Conservation (phyloP, 768 basidiomycete species). For the Coprinopsis strossmayeri region DNA sequence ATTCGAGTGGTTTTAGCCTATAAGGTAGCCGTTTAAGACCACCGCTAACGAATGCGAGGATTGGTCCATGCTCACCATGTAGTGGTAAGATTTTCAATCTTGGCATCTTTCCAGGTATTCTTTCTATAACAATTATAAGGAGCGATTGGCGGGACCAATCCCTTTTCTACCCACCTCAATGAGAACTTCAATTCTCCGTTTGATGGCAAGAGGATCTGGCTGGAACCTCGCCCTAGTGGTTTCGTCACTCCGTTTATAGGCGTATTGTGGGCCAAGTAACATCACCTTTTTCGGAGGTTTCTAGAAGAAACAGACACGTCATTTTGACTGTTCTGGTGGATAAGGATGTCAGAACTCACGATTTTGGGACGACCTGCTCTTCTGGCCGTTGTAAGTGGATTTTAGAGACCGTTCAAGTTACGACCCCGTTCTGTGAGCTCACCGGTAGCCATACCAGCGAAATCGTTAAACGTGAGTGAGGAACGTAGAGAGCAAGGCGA, state of each 20-base stretch:
- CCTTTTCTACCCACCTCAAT: conserved; percentile 65
- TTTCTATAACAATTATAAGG: conserved; percentile 39
- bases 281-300: conserved; percentile 42
- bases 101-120: conserved; percentile 92
- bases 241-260: conserved; percentile 86
- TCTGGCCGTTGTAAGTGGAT: conserved; percentile 17
- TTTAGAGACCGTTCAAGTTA: too few species aligned
- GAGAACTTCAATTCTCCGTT: conserved; percentile 87
- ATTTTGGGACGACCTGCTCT: conserved; percentile 39
- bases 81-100: conserved; percentile 84
- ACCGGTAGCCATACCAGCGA: conserved; percentile 19
- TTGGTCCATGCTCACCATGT: conserved; percentile 37
- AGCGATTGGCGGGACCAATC: neutral
- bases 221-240: conserved; percentile 82
- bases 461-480: too few species aligned
- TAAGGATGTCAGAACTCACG: conserved; percentile 25
- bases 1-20: conserved; percentile 9
- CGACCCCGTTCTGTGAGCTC: conserved; percentile 1
- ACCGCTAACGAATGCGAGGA: neutral
- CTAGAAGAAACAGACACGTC: conserved; percentile 20
- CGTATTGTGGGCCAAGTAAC: conserved; percentile 69
- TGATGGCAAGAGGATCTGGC: conserved; percentile 82
- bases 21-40: conserved; percentile 8
- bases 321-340: neutral
- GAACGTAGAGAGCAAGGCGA: too few species aligned